These are phyloP conservation scores for Cicer cuneatum DNA, from an alignment of 306 rosid genomes.

Conservation along the genomic window DNA sequence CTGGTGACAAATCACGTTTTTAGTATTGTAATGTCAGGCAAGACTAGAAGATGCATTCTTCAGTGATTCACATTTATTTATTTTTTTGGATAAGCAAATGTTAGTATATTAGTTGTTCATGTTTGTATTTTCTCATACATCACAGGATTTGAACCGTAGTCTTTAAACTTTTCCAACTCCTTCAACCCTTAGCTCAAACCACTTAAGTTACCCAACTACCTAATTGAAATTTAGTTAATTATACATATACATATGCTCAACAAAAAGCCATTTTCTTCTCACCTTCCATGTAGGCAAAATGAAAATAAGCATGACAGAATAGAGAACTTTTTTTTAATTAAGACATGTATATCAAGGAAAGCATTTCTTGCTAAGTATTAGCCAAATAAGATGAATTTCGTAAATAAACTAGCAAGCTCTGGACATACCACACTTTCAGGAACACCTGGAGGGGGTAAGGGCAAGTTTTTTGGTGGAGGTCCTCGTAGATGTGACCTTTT, in stretches of 20 bases:
- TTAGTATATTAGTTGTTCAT: no score
- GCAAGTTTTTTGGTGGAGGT: slow-evolving; percentile 79
- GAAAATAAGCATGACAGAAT: slow-evolving; percentile 8
- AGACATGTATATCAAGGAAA: background rate
- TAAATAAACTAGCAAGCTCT: slow-evolving; percentile 27
- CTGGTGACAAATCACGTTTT: slow-evolving; percentile 19
- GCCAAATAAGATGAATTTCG: slow-evolving; percentile 31
- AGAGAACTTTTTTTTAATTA: slow-evolving; percentile 7
- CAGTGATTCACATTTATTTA: background rate
- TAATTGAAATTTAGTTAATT: slow-evolving; percentile 14
- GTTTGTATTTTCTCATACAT: no score
- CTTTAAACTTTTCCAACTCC: no score
- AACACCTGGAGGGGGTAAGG: slow-evolving; percentile 94
- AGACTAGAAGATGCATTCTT: slow-evolving; percentile 5
- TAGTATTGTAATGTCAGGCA: slow-evolving; percentile 8
- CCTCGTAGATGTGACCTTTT: slow-evolving; percentile 86
- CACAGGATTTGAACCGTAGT: no score
- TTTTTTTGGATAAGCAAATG: no score
- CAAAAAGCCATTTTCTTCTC: slow-evolving; percentile 31
- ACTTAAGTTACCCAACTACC: no score
- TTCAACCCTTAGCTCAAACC: no score
- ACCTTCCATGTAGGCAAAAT: slow-evolving; percentile 27
- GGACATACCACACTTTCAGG: slow-evolving; percentile 99
- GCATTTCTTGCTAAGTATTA: slow-evolving; percentile 24
- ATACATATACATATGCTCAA: background rate